Evolutionary conservation across 2,329 filamentous ascomycete genomes (phyloP).

Genomic region (Colletotrichum gigasporum): DNA sequence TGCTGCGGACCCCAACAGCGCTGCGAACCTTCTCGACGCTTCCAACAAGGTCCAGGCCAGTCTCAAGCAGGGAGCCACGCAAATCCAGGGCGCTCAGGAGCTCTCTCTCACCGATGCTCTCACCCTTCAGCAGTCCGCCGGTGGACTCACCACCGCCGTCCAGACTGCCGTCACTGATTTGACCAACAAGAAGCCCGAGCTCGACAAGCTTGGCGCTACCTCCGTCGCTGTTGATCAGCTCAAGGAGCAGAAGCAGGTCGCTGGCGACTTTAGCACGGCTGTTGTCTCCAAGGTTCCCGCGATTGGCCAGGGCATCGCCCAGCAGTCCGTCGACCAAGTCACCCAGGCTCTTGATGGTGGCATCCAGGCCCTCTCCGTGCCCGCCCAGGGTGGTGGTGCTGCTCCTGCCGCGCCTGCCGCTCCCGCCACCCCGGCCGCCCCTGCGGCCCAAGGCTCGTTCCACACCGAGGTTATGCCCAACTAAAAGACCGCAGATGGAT

Average conservation of each 20-base stretch:
- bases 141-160: conserved; percentile 34
- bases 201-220: conserved; percentile 39
- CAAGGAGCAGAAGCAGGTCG: conserved; percentile 35
- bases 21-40: conserved; percentile 42
- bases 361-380: conserved; percentile 32
- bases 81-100: conserved; percentile 38
- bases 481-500: background rate
- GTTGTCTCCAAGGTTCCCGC: conserved; percentile 39
- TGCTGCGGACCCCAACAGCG: conserved; percentile 59
- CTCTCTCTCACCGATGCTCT: conserved; percentile 37
- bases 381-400: conserved; percentile 5
- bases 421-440: conserved; percentile 4
- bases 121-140: conserved; percentile 34
- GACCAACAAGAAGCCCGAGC: conserved; percentile 37
- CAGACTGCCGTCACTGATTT: conserved; percentile 35
- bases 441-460: conserved; percentile 1
- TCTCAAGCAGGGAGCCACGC: conserved; percentile 34
- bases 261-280: conserved; percentile 36
- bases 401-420: conserved; percentile 18
- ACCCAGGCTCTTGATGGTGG: conserved; percentile 34
- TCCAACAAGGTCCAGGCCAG: conserved; percentile 35
- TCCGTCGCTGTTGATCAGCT: conserved; percentile 36
- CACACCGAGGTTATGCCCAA: conserved; percentile 25
- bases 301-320: conserved; percentile 39
- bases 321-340: conserved; percentile 38